Evolutionary conservation across 331 rosid genomes (phyloP).

Genomic region (Phaseolus coccineus): DNA sequence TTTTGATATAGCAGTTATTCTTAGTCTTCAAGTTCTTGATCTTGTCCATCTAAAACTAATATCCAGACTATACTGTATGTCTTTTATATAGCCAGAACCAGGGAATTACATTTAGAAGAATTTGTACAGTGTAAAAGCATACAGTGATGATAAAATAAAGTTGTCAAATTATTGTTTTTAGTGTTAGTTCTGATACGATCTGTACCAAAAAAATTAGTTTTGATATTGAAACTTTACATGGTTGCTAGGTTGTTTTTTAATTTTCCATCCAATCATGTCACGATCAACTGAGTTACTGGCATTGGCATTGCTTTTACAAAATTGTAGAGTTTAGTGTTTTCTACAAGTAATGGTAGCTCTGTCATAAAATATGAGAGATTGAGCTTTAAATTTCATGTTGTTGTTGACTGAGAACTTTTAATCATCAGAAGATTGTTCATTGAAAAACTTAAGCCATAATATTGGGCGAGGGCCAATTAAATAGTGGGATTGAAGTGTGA

Average conservation of each 20-base stretch:
- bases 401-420: background rate
- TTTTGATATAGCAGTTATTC: background rate
- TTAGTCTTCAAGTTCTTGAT: background rate
- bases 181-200: background rate
- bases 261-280: no score
- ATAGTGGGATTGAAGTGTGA: background rate
- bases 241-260: no score
- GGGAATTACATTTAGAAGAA: constrained; percentile 4
- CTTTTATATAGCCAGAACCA: constrained; percentile 5
- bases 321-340: background rate
- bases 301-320: constrained; percentile 2
- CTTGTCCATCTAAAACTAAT: background rate
- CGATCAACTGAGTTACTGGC: background rate
- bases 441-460: background rate
- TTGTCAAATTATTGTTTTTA: background rate
- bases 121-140: background rate
- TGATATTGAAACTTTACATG: background rate
- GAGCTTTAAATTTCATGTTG: constrained; percentile 12
- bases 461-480: no score
- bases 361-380: background rate
- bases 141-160: constrained; percentile 6
- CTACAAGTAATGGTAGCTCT: constrained; percentile 5
- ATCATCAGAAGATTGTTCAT: background rate
- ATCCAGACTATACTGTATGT: constrained; percentile 1
- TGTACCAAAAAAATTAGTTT: background rate